Base-by-base conservation (phyloP, 768 basidiomycete species). In the Mycena alexandri region DNA sequence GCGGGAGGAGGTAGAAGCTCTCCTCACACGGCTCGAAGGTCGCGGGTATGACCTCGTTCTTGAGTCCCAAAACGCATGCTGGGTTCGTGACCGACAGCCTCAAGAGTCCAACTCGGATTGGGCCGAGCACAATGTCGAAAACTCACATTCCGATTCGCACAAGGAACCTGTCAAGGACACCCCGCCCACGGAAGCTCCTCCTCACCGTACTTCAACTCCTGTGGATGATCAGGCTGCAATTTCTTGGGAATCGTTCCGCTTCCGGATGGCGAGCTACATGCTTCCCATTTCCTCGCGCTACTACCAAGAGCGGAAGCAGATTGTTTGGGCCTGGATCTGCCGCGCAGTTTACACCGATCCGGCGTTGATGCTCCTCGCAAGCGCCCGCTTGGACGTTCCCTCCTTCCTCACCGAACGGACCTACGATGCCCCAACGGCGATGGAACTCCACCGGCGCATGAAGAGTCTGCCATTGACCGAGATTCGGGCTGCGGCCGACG, bases 11-110 rank as follows among this genome's bases (percentile, higher is more conserved):
- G 61, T 79, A 24, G 79, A 81, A 42, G 42, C 43, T 47, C 65
- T 79, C 34, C 71, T 81, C 38, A 43, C 65, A 11, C 65, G 69
- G 11, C 73, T 81, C 4, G 80, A 81, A 67, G 72, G 56, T 38
- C 75, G 77, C 6, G 79, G 75, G 12, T 80, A 80, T 50, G 77
- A 80, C 52, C 71, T 81, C 50, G 73, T 80, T 42, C 75, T 80
- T 22, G 68, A 65, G 42, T 65, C 69, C 7, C 77, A 80, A 57
- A 76, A 80, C 48, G 80, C 80, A 6, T 42, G 75, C 5, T 81
- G 80, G 78, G 78, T 81, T 25, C 71, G 80, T 24, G 75, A 77
- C 2, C 73, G 76, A 13, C 65, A 61, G 21, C 34, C 61, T 33
- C 70, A 75, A 1, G 61, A 61, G 10, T 65, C 65, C 21, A 43